Evolutionary conservation across 2,329 filamentous ascomycete genomes (phyloP), one percentile per base, ranked within the genome.

Genomic region (Aureobasidium sp.): DNA sequence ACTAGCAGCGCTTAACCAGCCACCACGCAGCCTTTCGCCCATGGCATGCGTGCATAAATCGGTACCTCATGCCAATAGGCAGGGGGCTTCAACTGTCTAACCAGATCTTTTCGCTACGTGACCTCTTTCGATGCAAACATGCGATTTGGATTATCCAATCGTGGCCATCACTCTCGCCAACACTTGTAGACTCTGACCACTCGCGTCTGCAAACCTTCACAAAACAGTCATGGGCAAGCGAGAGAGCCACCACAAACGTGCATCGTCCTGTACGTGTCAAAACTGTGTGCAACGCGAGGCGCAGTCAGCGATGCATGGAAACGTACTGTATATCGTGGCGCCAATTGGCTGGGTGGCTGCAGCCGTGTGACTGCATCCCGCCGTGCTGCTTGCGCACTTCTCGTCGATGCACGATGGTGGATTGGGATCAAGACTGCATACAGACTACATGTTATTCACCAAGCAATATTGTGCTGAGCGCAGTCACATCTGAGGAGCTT

Each of bases 1-100:
- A 22, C 57, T 60, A 60, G 45, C 45, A 49, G 44, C 45, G 57
- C 57, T 60, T 49, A 45, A 60, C 35, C 57, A 60, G 57, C 57
- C 57, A 60, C 54, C 53, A 19, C 56, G 44, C 56, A 59, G 48
- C 56, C 56, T 60, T 33, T 60, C 15, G 17, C 33, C 22, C 45
- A 50, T 40, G 22, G 35, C 57, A 24, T 33, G 35, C 22, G 33
- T 49, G 57, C 54, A 40, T 50, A 50, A 47, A 42, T 15, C 19
- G 56, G 44, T 59, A 59, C 56, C 29, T 48, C 44, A 45, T 29
- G 31, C 19, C 44, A 39, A 19, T 39, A 48, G 44, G 39, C n/a
- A 45, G 12, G 54, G 39, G 22, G 14, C 22, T 44, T 45, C 39
- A 57, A 57, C 53, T 57, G 53, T 44, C 53, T 35, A 35, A 45